A percentile compares a stretch with the other conserved stretches of the same genome.
These are phyloP conservation scores for Aspergillus aculeatinus DNA, from an alignment of 2,329 filamentous ascomycete species.

Conservation along the genomic window DNA sequence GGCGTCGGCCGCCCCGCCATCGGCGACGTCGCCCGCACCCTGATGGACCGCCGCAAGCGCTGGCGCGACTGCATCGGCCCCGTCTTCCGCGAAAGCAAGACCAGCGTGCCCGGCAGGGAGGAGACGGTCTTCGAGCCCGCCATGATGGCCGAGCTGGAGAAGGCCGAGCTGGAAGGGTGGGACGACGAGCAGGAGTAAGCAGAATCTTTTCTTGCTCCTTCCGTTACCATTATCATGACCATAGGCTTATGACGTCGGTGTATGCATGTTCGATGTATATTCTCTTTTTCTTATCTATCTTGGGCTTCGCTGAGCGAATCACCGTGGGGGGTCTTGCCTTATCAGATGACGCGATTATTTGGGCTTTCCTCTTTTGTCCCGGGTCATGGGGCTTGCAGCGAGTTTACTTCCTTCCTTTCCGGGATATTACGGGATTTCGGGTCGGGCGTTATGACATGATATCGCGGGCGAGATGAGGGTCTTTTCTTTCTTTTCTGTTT, in stretches of 20 bases:
- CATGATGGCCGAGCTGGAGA: conserved; percentile 71
- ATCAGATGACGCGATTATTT: neutral
- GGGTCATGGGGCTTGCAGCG: no score
- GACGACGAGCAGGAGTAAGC: conserved; percentile 70
- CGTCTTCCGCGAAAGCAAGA: conserved; percentile 81
- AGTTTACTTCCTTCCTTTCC: no score
- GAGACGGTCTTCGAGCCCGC: conserved; percentile 75
- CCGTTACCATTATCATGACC: neutral
- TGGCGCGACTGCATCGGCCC: conserved; percentile 91
- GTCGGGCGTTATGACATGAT: no score
- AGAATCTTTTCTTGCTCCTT: neutral
- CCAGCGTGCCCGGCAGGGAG: conserved; percentile 66
- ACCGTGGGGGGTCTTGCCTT: neutral
- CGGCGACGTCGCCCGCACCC: conserved; percentile 82
- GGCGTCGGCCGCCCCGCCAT: conserved; percentile 61
- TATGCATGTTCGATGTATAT: conserved; percentile 7
- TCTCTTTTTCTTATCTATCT: conserved; percentile 1
- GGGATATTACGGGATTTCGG: no score
- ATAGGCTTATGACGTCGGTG: conserved; percentile 4
- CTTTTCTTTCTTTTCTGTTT: no score
- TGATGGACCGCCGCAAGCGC: conserved; percentile 86
- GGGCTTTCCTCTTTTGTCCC: no score
- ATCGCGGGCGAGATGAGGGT: no score
- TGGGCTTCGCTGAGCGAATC: neutral
- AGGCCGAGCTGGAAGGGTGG: conserved; percentile 76